Base-by-base conservation (phyloP, 345 rosid genomes). In the Salix caprea region DNA sequence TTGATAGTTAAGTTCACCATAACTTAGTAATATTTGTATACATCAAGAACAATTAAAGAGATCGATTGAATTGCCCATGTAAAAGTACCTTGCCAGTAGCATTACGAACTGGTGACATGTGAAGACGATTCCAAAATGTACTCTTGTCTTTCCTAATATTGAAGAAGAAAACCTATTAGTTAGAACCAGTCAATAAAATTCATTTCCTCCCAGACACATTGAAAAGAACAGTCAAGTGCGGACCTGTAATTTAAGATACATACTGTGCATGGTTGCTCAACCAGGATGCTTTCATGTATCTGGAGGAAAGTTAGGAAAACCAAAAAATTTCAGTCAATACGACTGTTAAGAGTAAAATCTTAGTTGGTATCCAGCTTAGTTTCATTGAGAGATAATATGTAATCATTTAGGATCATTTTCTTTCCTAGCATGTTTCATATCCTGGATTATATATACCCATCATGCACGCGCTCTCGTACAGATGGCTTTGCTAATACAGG, bases 171-270 rank as follows among this genome's bases (percentile, higher is more conserved):
- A 71, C 21, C 44, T 13, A 21, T 36, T 69, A 40, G 30, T 77
- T 74, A 81, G 50, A 71, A 48, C 72, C 19, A 46, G 34, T 8
- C 65, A 62, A 44, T 16, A 56, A 40, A 76, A 40, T 28, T 40
- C 32, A 44, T 36, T 68, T 71, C 65, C 60, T 28, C 24, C 62
- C 72, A 50, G 56, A 70, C 66, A 39, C 21, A 69, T 32, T 46
- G 52, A 50, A 50, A 87, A 82, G 78, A 67, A 79, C 37, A 58
- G 83, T 75, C 62, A 84, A 86, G 86, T 77, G 78, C 86, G 82
- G 86, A 96, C 98, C 99, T 96, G 99, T 93, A 93, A 83, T 88
- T 91, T 84, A 96, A 88, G 80, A 96, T 87, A 82, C 91, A 91
- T 81, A 92, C 98, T 80, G 99, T 93, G 90, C 98, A 93, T 74